Evolutionary conservation across 495 filamentous ascomycete species (phyloP).

Genomic region (Podospora conica): DNA sequence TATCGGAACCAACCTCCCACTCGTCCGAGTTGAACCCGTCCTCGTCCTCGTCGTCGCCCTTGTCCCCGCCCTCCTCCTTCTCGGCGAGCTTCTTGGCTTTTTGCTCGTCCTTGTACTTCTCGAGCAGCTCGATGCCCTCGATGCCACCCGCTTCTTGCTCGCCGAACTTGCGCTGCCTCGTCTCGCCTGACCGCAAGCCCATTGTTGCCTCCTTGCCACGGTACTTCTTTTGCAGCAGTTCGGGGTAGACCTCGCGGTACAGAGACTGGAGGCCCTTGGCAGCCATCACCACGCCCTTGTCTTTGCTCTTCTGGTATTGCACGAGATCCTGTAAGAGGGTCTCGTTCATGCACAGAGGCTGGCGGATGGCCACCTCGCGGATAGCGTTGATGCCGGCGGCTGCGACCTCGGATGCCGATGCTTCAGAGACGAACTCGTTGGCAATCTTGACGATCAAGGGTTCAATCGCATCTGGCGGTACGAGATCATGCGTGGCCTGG

Average conservation of each 20-base stretch:
- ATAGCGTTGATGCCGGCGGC: constrained; percentile 93
- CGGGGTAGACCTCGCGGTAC: constrained; percentile 82
- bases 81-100: constrained; percentile 62
- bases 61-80: constrained; percentile 32
- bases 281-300: constrained; percentile 97
- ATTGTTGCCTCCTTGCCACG: constrained; percentile 92
- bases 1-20: constrained; percentile 80
- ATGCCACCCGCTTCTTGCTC: constrained; percentile 76
- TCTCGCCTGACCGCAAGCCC: constrained; percentile 60
- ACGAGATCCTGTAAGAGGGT: constrained; percentile 94
- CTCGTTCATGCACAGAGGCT: constrained; percentile 91
- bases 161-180: constrained; percentile 69
- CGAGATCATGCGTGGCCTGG: constrained; percentile 82
- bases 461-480: constrained; percentile 90
- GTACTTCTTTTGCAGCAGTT: constrained; percentile 84
- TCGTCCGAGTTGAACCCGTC: constrained; percentile 68
- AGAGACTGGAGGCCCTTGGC: constrained; percentile 83
- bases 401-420: constrained; percentile 81
- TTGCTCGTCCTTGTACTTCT: constrained; percentile 91
- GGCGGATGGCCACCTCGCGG: constrained; percentile 83
- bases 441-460: constrained; percentile 92
- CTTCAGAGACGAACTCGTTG: constrained; percentile 96
- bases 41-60: constrained; percentile 41
- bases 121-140: constrained; percentile 86
- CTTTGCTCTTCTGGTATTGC: constrained; percentile 93